Percentiles rank a stretch among this genome's conserved stretches.
Conservation (phyloP, 2,329 filamentous ascomycete species). For the Hypoxylon sp. region DNA sequence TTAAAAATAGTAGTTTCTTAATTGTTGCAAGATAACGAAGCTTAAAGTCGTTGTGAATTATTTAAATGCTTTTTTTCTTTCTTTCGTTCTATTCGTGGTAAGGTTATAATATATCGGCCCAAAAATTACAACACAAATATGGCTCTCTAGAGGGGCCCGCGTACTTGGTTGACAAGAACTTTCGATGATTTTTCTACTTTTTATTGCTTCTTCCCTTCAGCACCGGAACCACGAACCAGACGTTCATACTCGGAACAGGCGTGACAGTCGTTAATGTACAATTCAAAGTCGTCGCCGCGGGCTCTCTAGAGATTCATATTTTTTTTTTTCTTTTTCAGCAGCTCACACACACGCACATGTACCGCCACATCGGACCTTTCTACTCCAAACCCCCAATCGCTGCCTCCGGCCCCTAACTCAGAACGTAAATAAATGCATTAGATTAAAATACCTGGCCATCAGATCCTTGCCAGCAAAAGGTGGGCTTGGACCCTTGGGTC, state of each 20-base stretch:
- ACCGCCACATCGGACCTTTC: conserved; percentile 37
- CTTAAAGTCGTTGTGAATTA: conserved; percentile 11
- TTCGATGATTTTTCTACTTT: conserved; percentile 7
- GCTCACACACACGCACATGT: background rate
- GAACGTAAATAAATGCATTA: conserved; percentile 49
- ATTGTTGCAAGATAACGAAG: conserved; percentile 9
- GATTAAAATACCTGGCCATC: conserved; percentile 49
- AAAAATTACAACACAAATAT: conserved; percentile 41
- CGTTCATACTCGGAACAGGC: conserved; percentile 42
- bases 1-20: background rate
- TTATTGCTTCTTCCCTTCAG: conserved; percentile 23
- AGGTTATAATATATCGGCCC: conserved; percentile 43
- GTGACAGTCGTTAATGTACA: conserved; percentile 48
- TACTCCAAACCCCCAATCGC: conserved; percentile 42
- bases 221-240: conserved; percentile 38
- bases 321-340: conserved; percentile 36
- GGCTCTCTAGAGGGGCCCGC: conserved; percentile 41
- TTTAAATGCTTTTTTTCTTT: conserved; percentile 40
- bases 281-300: conserved; percentile 39
- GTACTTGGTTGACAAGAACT: conserved; percentile 19
- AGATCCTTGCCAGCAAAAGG: conserved; percentile 52
- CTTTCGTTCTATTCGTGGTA: conserved; percentile 47
- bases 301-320: conserved; percentile 43
- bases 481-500: conserved; percentile 46
- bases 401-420: conserved; percentile 18